Evolutionary conservation across 2,329 filamentous ascomycete species (phyloP).

Genomic region (Fusarium sp.): DNA sequence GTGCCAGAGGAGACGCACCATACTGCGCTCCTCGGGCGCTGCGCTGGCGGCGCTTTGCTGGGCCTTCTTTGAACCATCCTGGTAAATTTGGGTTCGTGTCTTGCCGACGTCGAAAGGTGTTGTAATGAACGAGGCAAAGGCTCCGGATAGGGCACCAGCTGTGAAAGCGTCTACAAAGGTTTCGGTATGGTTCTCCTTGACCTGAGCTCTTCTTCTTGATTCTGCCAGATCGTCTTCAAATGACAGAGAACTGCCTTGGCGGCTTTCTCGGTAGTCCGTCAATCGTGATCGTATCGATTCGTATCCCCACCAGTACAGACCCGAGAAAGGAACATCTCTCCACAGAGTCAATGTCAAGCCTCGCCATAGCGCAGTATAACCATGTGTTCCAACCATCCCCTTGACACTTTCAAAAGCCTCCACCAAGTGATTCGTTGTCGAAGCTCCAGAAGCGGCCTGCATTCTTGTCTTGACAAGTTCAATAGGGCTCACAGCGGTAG

Average conservation of each 20-base stretch:
- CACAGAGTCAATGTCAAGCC: slow-evolving; percentile 91
- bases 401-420: slow-evolving; percentile 81
- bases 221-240: slow-evolving; percentile 54
- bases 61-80: slow-evolving; percentile 59
- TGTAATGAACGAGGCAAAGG: slow-evolving; percentile 86
- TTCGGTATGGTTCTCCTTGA: slow-evolving; percentile 75
- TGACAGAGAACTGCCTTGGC: slow-evolving; percentile 55
- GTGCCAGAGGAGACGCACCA: slow-evolving; percentile 87
- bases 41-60: slow-evolving; percentile 43
- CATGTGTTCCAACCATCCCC: slow-evolving; percentile 81
- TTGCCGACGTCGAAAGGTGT: slow-evolving; percentile 98
- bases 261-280: slow-evolving; percentile 73
- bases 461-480: slow-evolving; percentile 95
- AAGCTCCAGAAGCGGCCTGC: slow-evolving; percentile 76
- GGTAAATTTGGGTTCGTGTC: slow-evolving; percentile 88
- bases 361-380: slow-evolving; percentile 88
- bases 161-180: slow-evolving; percentile 92
- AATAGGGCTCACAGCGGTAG: slow-evolving; percentile 86
- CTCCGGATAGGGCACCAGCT: slow-evolving; percentile 85
- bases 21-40: slow-evolving; percentile 79
- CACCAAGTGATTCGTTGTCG: slow-evolving; percentile 76
- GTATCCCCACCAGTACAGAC: slow-evolving; percentile 98
- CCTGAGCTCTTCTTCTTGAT: slow-evolving; percentile 68
- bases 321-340: slow-evolving; percentile 97
- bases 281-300: slow-evolving; percentile 81